Evolutionary conservation across 768 basidiomycete genomes (phyloP), one percentile per base, ranked within the genome.

Genomic region (Grammothele lineata): DNA sequence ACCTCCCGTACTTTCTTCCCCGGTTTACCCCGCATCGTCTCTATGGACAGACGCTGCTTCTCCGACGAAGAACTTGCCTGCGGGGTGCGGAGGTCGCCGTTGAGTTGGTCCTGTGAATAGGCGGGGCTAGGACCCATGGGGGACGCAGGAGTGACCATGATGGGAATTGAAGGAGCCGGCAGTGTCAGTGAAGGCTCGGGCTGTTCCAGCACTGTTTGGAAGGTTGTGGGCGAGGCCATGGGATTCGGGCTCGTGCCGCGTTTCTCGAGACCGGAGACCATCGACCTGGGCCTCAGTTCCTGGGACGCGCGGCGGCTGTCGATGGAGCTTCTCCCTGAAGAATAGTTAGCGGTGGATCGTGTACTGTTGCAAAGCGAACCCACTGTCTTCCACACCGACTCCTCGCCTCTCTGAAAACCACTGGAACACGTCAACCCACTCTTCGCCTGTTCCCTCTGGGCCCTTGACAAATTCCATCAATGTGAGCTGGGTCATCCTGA

Each of bases 391-490:
- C 21, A 65, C 47, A 21, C 54, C 59, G 3, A 62, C 57, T n/a
- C 70, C 72, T 21, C 69, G 74, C 56, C 73, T 70, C 47, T 83
- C 84, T 0, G 92, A 83, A 59, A 92, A 83, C 87, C 88, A 96
- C 4, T 77, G 69, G 63, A 94, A 95, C 7, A 92, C 75, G 22
- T 92, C 90, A 14, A 92, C 70, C 80, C 92, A 93, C 47, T 80
- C 83, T 15, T 70, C 67, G 51, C 87, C 83, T 0, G 92, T 93
- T 33, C 81, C 79, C 57, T 94, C 91, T 0, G 92, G 76, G 0
- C 96, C 95, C 30, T 92, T 85, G 15, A 87, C 76, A 27, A 84
- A 77, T 66, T 98, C 96, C 15, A 77, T 75, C 40, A 97, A 68
- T 5, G 84, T 80, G 39, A 86, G 81, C 59, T 89, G 84, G 0